Evolutionary conservation across 208 protist genomes (phyloP), one percentile per base, ranked within the genome.

Genomic region (Wallacemonas sp.): DNA sequence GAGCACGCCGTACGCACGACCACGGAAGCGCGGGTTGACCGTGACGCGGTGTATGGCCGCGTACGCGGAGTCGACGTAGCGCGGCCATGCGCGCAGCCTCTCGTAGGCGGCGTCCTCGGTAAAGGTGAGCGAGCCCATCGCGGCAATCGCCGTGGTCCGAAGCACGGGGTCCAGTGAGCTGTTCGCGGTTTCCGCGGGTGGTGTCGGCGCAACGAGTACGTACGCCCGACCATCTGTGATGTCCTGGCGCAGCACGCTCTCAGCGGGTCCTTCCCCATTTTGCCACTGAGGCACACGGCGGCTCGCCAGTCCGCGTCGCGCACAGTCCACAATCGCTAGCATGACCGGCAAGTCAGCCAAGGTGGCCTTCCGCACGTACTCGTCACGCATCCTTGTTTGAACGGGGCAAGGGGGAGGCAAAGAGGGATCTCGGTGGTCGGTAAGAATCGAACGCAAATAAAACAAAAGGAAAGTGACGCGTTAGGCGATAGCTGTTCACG

Each of bases 91-190:
- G 50, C 22, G 15, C 17, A 57, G 50, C 15, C 12, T 17, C 32
- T 57, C 50, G 29, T 57, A 57, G 5, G 30, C n/a, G 5, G 6
- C 24, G 50, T 57, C 50, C 13, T 41, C 30, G 30, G 24, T 37
- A 32, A 57, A 57, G 9, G 50, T 57, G 17, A 57, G 50, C 9
- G 50, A 39, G 29, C 50, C 50, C 29, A 57, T 57, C 50, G 50
- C 50, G 15, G n/a, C 50, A 24, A 57, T 57, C 17, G 30, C 19
- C 30, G 12, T 57, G 17, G 26, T 4, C n/a, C 3, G 6, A 6
- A 57, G 24, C 6, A 57, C 29, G 5, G 50, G 30, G 38, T 39
- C 50, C n/a, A 53, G 21, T 34, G 45, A 5, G 10, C 24, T 10
- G 45, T 24, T 30, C 4, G 26, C 9, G 19, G 26, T 15, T 5